Base-by-base conservation (phyloP, 1,284 basidiomycete genomes). In the Apiotrichum veenhuisii region DNA sequence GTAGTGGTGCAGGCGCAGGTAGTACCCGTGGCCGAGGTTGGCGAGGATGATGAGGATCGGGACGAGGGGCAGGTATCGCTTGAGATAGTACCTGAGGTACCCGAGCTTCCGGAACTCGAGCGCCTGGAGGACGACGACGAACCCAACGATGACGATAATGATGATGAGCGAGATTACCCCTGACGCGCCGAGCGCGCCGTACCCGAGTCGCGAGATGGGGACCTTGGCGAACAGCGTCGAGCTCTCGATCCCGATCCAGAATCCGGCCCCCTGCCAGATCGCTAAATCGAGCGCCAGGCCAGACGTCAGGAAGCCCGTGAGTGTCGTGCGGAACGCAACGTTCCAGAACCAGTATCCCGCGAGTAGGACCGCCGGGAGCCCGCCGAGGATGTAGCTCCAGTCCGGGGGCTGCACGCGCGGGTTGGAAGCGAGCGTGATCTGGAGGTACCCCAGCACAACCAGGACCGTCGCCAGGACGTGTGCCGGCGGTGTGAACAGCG, bases 201-300 rank as follows among this genome's bases (percentile, higher is more conserved):
- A 73, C 0, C 71, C 72, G 12, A 75, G 54, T 11, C 73, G 48
- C 5, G 62, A 56, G 50, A 74, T 70, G 15, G 74, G 74, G 36
- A 76, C 53, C 41, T 59, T 63, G 18, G 67, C 64, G 55, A 76
- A 74, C 5, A 76, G 64, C 7, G 67, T 70, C 18, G 61, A 64
- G 46, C 64, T 67, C 54, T 76, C 74, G 5, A 73, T 59, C 2
- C 74, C 74, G 37, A 76, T 63, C 74, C 74, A 76, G 56, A 60
- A 71, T 17, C 74, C 72, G n/a, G 61, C 34, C 0, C 74, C 72
- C 59, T 74, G 72, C 71, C 71, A 74, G 11, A 74, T 27, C 9
- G 64, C 69, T 36, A 59, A 25, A 37, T 73, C 71, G 27, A 74
- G 46, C 1, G 72, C 68, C 25, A 72, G 50, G 11, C 67, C 40